Evolutionary conservation across 805 yeast species (phyloP), one percentile per base, ranked within the genome.

Genomic region (Nakazawaea ishiwadae): DNA sequence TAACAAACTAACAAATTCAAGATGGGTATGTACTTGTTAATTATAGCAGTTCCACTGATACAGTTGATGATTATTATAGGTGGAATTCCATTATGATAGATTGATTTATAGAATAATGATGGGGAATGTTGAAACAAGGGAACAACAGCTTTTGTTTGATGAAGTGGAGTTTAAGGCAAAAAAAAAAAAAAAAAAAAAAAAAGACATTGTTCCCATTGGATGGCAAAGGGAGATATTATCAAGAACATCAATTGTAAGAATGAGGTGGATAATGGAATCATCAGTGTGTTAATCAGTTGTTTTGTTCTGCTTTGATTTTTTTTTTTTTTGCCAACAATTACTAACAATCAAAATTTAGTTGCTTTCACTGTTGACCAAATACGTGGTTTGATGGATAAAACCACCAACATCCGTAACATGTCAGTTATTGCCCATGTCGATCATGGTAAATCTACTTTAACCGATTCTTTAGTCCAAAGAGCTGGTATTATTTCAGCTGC

Each of bases 341-440:
- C 7, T 31, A 4, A 5, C 18, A 21, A n/a, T 8, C 19, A 5
- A 4, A 12, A 16, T 37, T 16, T 48, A 67, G 75, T 69, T 68
- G 68, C 68, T 64, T 75, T 76, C 78, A 75, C 81, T 66, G 77
- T 75, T 69, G 81, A 75, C 75, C 97, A 93, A 79, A 91, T 93
- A 84, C 95, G 99, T 79, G 89, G 75, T 68, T 83, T 91, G 75
- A 91, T 91, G 99, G 98, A 93, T 95, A 84, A 84, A 77, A 96
- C 90, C 80, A 84, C 97, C 75, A 91, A 91, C 71, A 97, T 93
- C 68, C 96, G 99, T 81, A 93, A 93, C 95, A 93, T 91, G 95
- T 91, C 98, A 75, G 99, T 91, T 74, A 93, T 93, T 84, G 99
- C 99, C 66, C 99, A 91, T 81, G 98, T 91, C 85, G 99, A 91